Conservation (phyloP, 208 protist species). For the Balamuthia mandrillaris region DNA sequence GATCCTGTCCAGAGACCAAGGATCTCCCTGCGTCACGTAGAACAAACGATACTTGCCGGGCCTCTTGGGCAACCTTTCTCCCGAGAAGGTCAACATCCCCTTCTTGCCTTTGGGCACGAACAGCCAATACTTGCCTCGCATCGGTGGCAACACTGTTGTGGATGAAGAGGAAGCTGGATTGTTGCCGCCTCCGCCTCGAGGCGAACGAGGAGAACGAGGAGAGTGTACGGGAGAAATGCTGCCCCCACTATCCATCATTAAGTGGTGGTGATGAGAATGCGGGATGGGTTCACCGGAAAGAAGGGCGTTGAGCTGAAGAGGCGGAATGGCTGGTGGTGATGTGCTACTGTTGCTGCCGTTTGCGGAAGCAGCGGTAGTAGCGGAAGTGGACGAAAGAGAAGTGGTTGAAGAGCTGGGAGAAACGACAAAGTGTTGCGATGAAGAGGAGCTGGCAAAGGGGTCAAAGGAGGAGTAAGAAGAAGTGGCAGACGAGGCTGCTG, state of each 20-base stretch:
- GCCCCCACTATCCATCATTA: background rate
- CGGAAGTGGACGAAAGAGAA: too few species aligned
- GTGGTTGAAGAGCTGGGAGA: too few species aligned
- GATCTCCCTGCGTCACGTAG: constrained; percentile 28
- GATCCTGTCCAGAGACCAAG: too few species aligned
- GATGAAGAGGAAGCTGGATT: background rate
- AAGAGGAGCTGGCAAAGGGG: background rate
- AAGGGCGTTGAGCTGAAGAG: background rate
- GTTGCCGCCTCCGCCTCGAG: background rate
- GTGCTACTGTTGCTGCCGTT: too few species aligned
- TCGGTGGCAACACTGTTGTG: constrained; percentile 1
- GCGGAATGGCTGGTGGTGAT: background rate
- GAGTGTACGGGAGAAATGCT: constrained; percentile 17
- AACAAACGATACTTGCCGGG: background rate
- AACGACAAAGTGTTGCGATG: too few species aligned
- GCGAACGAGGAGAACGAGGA: too few species aligned
- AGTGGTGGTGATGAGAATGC: background rate
- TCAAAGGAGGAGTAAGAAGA: background rate
- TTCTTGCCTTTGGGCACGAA: constrained; percentile 34
- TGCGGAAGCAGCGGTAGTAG: too few species aligned
- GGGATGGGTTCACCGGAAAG: background rate
- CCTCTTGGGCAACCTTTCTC: background rate
- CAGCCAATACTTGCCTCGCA: constrained; percentile 24
- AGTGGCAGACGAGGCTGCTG: background rate
- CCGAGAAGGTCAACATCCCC: constrained; percentile 4